These are phyloP conservation scores for Basidioascus undulatus DNA, from an alignment of 768 basidiomycete genomes.

Conservation along the genomic window DNA sequence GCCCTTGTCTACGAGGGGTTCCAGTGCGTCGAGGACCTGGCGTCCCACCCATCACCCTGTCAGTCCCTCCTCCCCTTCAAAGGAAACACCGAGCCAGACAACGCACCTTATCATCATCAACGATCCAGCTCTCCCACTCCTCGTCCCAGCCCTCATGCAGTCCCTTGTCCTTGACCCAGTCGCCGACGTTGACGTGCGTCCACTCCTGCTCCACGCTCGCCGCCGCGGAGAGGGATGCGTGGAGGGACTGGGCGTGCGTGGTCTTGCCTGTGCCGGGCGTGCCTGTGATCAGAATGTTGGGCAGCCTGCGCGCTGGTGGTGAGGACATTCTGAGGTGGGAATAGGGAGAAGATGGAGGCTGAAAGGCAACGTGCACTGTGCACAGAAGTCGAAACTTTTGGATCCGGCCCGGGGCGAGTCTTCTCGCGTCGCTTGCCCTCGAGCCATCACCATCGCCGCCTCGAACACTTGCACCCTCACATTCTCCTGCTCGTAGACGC, in stretches of 20 bases:
- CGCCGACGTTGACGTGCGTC: slow-evolving; percentile 68
- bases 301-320: slow-evolving; percentile 19
- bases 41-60: not conserved
- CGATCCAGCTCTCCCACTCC: slow-evolving; percentile 82
- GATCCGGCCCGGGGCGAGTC: slow-evolving; percentile 28
- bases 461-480: slow-evolving; percentile 24
- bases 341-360: not conserved
- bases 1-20: slow-evolving; percentile 37
- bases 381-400: slow-evolving; percentile 21
- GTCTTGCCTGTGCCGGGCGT: slow-evolving; percentile 69
- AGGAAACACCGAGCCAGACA: not conserved
- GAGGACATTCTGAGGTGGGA: not conserved
- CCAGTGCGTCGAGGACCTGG: slow-evolving; percentile 71
- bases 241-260: slow-evolving; percentile 41
- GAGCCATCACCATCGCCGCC: slow-evolving; percentile 20
- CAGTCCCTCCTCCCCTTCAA: not conserved
- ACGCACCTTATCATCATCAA: slow-evolving; percentile 84
- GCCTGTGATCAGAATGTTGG: slow-evolving; percentile 59
- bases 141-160: slow-evolving; percentile 70
- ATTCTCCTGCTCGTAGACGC: too few relatives aligned
- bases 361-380: too few relatives aligned
- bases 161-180: slow-evolving; percentile 58
- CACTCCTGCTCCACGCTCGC: slow-evolving; percentile 28
- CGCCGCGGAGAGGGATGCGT: slow-evolving; percentile 25
- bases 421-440: slow-evolving; percentile 16